Conservation (phyloP, 768 basidiomycete species). For the Macrocybe gigantea region DNA sequence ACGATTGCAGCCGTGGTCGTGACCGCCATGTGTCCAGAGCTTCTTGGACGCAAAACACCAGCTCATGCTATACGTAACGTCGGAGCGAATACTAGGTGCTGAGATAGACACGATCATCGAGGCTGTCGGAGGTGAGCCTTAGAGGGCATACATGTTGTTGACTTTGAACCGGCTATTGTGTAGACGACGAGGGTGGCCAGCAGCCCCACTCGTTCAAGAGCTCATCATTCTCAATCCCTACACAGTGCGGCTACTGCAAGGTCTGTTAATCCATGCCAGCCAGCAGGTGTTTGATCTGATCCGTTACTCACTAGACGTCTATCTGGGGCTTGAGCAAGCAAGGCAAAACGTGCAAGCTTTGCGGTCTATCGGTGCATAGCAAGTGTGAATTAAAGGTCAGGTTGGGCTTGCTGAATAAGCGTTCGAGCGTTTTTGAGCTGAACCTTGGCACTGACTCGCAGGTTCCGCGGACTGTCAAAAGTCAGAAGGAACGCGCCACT, state of each 20-base stretch:
- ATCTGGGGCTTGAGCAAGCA: constrained; percentile 88
- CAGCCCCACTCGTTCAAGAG: constrained; percentile 79
- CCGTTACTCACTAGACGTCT: constrained; percentile 43
- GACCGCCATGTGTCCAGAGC: constrained; percentile 35
- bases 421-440: neutral
- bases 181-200: constrained; percentile 71
- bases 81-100: constrained; percentile 51
- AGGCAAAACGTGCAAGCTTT: constrained; percentile 77
- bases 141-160: too few relatives aligned
- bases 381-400: constrained; percentile 83
- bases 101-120: constrained; percentile 57
- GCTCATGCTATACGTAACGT: constrained; percentile 44
- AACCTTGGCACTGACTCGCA: constrained; percentile 16
- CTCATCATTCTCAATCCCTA: constrained; percentile 82
- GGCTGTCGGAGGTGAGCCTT: constrained; percentile 56
- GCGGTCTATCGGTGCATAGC: constrained; percentile 73
- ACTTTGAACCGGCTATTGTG: constrained; percentile 6
- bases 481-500: constrained; percentile 20
- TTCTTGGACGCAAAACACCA: constrained; percentile 63
- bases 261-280: constrained; percentile 26
- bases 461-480: constrained; percentile 67
- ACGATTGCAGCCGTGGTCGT: constrained; percentile 10
- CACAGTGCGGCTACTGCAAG: constrained; percentile 78
- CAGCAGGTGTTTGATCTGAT: neutral
- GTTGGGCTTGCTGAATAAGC: neutral